Base-by-base conservation (phyloP, 31 red algal genomes). In the Endocladia muricata region DNA sequence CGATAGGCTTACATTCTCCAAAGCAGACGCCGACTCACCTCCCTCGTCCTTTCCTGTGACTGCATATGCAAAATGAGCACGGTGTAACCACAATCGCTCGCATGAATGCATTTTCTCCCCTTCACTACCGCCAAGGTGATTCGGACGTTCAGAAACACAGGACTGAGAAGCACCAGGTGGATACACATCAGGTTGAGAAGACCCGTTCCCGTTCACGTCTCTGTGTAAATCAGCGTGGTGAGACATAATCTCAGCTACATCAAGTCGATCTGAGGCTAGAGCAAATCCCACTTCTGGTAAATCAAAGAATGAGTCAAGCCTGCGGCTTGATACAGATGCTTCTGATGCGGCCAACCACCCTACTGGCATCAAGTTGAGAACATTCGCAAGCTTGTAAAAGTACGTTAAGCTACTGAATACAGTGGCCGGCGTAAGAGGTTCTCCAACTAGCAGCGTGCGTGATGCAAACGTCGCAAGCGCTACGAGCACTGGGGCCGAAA, bases 391-490 rank as follows among this genome's bases (percentile, higher is more conserved):
- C 19, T 82, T 91, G 42, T 81, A 74, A 52, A 91, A 96, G 23
- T 86, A 70, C 25, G 88, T 68, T 44, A 97, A 58, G 34, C 82
- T 81, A 15, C 66, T 72, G 49, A 97, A 97, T 19, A 82, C 84
- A 21, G 78, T 26, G 0, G 84, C 76, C 21, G 94, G 76, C 2
- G 84, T 92, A 26, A 97, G 64, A 36, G 59, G 33, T 30, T 82
- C 41, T 19, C 57, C 64, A 4, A 79, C 54, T 5, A 72, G 33
- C 3, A 88, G 23, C 0, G 72, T 67, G 33, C 82, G 51, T 15
- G 56, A 37, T 11, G 76, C 62, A 67, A 88, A 88, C 34, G 74
- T 82, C 1, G 73, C 63, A 2, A 74, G 32, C 8, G 88, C 38
- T 52, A 92, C 54, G 1, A 77, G 39, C 33, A 83, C 59, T 8